Conservation (phyloP, 1,284 basidiomycete species). For the Heimioporus retisporus region DNA sequence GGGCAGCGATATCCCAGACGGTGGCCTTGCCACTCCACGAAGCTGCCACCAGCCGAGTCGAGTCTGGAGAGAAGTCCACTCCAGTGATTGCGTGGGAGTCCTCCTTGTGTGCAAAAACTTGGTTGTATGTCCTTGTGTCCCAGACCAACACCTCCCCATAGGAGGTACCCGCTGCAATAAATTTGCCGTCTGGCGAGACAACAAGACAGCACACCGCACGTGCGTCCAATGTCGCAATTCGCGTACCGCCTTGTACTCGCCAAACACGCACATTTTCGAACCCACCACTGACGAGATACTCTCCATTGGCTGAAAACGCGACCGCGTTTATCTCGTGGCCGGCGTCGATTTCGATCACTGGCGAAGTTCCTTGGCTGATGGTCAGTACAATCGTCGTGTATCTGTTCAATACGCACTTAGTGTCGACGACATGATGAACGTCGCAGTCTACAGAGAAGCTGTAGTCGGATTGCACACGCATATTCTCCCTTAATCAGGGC, state of each 20-base stretch:
- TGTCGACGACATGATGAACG: too few species aligned
- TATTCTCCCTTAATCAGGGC: too few species aligned
- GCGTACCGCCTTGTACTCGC: constrained; percentile 3
- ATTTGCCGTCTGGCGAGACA: constrained; percentile 2
- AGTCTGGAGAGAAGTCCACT: constrained; percentile 26
- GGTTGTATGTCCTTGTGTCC: neutral
- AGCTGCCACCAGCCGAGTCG: constrained; percentile 12
- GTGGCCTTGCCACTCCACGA: neutral
- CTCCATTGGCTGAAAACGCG: neutral
- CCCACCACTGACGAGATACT: constrained; percentile 5
- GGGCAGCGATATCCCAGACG: constrained; percentile 1
- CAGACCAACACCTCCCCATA: neutral
- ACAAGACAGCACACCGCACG: constrained; percentile 1
- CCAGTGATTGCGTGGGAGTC: neutral
- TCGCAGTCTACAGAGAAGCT: too few species aligned
- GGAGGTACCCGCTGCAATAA: neutral
- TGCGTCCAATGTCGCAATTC: neutral
- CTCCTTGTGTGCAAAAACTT: neutral
- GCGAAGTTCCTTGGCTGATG: too few species aligned
- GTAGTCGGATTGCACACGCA: too few species aligned
- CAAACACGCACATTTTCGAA: neutral
- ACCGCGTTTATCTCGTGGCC: neutral
- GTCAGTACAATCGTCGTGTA: too few species aligned
- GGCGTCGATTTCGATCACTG: neutral
- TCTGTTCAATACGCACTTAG: too few species aligned